phyloP scores from a whole-genome alignment of 1,139 yeast genomes.

The Sugiyamaella pinicola region DNA sequence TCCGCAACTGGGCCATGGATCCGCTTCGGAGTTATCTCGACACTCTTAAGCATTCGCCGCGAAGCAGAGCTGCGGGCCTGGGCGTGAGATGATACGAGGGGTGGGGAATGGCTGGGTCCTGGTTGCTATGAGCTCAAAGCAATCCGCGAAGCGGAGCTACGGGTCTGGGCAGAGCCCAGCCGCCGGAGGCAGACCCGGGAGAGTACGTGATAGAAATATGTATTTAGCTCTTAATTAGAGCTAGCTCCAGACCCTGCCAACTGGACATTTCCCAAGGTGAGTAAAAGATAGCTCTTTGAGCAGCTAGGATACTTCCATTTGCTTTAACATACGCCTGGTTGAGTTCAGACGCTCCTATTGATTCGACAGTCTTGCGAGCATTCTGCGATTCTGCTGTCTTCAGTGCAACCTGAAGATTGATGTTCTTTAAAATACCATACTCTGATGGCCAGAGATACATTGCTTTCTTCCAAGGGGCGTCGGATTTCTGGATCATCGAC shows the following conservation, averaged over 20 bases:
- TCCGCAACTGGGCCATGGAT: background rate
- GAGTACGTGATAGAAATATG: background rate
- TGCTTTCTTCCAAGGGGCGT: slow-evolving; percentile 62
- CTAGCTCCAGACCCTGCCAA: slow-evolving; percentile 30
- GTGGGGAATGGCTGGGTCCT: too few relatives aligned
- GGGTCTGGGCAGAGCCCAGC: slow-evolving; percentile 1
- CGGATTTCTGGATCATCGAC: slow-evolving; percentile 42
- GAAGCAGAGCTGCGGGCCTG: background rate
- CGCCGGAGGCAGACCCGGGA: background rate
- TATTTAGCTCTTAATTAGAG: background rate
- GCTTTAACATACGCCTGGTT: slow-evolving; percentile 52
- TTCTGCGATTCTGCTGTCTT: slow-evolving; percentile 48
- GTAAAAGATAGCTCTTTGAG: slow-evolving; percentile 34
- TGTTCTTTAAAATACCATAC: slow-evolving; percentile 63
- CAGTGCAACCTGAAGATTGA: slow-evolving; percentile 57
- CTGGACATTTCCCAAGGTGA: slow-evolving; percentile 32
- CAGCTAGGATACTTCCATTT: slow-evolving; percentile 35
- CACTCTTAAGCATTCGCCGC: too few relatives aligned
- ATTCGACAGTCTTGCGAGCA: slow-evolving; percentile 41
- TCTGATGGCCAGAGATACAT: slow-evolving; percentile 77
- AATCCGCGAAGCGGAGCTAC: background rate
- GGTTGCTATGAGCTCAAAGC: too few relatives aligned
- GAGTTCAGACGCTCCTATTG: slow-evolving; percentile 54
- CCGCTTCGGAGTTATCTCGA: background rate
- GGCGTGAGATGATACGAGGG: too few relatives aligned